A percentile compares a stretch with the other conserved stretches of the same genome.
Conservation (phyloP, 225 moss, liverwort and hornwort species). For the Takakia lepidozioides region DNA sequence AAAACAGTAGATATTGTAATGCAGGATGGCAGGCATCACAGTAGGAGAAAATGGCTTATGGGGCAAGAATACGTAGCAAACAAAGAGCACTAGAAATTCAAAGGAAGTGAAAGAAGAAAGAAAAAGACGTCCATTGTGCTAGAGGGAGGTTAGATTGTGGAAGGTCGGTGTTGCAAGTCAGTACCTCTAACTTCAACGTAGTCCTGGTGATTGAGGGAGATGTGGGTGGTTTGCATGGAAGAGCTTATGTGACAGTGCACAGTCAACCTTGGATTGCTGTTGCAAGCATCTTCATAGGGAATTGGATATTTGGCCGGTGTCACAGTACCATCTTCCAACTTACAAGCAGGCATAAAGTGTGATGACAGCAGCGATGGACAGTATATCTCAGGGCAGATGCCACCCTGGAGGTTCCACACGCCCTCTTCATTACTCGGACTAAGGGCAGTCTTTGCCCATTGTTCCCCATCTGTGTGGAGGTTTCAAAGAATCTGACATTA, state of each 20-base stretch:
- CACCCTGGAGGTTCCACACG: conserved; percentile 27
- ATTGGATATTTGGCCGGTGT: conserved; percentile 23
- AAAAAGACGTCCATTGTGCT: no score
- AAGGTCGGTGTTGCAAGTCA: no score
- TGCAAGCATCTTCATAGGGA: conserved; percentile 15
- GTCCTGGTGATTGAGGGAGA: conserved; percentile 34
- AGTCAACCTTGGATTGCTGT: conserved; percentile 13
- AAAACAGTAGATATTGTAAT: no score
- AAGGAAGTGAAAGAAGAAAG: no score
- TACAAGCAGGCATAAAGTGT: conserved; percentile 35
- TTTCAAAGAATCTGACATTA: not conserved
- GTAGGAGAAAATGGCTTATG: no score
- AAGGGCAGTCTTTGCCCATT: conserved; percentile 21
- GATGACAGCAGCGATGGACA: conserved; percentile 13
- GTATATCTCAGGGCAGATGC: conserved; percentile 21
- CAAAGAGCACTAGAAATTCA: no score
- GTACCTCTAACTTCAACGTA: conserved; percentile 34
- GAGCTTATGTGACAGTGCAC: conserved; percentile 26
- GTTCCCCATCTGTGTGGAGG: conserved; percentile 31
- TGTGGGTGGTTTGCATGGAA: conserved; percentile 22
- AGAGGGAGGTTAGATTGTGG: no score
- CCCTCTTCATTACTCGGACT: conserved; percentile 19
- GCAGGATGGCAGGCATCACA: no score
- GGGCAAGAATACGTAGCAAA: no score
- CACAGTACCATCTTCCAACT: conserved; percentile 14